Evolutionary conservation across 1,284 basidiomycete genomes (phyloP), one percentile per base, ranked within the genome.

Genomic region (Fomitopsis schrenkii): DNA sequence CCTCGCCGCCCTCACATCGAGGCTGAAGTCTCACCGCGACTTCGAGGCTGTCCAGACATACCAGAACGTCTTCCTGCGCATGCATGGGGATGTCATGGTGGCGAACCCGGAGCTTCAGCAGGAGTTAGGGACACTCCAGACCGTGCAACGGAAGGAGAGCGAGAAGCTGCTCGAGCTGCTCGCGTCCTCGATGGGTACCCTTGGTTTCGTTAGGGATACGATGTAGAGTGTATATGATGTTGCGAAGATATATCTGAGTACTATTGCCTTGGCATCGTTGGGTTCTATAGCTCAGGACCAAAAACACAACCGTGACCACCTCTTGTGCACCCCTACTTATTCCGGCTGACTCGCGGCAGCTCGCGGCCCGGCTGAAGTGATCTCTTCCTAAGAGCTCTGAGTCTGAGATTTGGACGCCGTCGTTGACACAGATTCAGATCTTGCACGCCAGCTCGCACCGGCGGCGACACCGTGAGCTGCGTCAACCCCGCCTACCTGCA

Each of bases 1-100:
- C 77, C 75, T 97, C 42, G 77, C 81, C 59, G 91, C 94, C 0
- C 80, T 99, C 19, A 83, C 82, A 3, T 82, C 80, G 58, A 87
- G 97, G 2, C 79, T 99, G 28, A 75, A 76, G 46, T 91, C 90
- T 17, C 92, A 90, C 68, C 84, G 86, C 56, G 97, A 99, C 75
- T 99, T 97, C 71, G 97, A 99, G 75, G 95, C 94, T 9, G 92
- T 98, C 2, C 95, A 99, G 75, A 87, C 95, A 0, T 82, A 97
- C 72, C 83, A 96, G 66, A 87, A 84, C 63, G 90, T 97, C 1
- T 93, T 97, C 74, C 76, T 98, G 28, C 84, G 84, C 19, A 82
- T 94, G 59, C 96, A 99, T 71, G 89, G 89, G 0, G 95, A 98
- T 62, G 78, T 88, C 0, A 77, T 98, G 36, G 80, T 95, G 38